These are phyloP conservation scores for Leccinum sublutescens DNA, from an alignment of 768 basidiomycete species.

Conservation along the genomic window DNA sequence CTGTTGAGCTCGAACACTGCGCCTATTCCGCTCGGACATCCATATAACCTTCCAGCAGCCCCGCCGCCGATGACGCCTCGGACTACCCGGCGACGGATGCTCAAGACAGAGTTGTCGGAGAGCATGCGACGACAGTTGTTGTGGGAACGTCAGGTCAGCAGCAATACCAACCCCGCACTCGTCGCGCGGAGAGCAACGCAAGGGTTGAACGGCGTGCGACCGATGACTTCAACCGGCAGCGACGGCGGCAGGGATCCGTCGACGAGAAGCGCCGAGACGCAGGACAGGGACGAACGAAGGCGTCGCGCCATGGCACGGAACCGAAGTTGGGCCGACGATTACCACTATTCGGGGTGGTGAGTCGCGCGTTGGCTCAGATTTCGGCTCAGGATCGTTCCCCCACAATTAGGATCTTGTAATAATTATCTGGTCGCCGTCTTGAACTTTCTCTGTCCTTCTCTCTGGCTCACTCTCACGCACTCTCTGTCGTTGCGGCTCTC, in stretches of 20 bases:
- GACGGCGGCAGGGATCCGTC: conserved; percentile 15
- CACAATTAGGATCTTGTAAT: background rate
- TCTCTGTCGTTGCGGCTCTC: conserved; percentile 17
- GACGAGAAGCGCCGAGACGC: conserved; percentile 21
- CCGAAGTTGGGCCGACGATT: conserved; percentile 68
- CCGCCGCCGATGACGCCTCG: conserved; percentile 75
- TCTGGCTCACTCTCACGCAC: background rate
- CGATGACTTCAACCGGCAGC: conserved; percentile 33
- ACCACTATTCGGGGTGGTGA: conserved; percentile 65
- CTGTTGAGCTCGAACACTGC: conserved; percentile 35
- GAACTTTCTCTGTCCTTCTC: background rate
- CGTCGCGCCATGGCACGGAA: conserved; percentile 54
- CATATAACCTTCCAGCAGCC: conserved; percentile 71
- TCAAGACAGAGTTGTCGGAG: conserved; percentile 83
- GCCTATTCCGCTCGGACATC: conserved; percentile 60
- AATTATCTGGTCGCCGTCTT: background rate
- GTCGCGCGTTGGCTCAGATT: background rate
- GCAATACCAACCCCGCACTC: conserved; percentile 44
- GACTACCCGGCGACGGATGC: conserved; percentile 81
- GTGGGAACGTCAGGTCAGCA: conserved; percentile 74
- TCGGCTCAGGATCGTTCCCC: background rate
- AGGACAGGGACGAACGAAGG: conserved; percentile 41
- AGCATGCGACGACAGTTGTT: conserved; percentile 76
- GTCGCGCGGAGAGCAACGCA: conserved; percentile 30
- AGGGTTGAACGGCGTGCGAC: conserved; percentile 32